These are phyloP conservation scores for Chamaecrista fasciculata DNA, from an alignment of 306 rosid species.

Conservation along the genomic window DNA sequence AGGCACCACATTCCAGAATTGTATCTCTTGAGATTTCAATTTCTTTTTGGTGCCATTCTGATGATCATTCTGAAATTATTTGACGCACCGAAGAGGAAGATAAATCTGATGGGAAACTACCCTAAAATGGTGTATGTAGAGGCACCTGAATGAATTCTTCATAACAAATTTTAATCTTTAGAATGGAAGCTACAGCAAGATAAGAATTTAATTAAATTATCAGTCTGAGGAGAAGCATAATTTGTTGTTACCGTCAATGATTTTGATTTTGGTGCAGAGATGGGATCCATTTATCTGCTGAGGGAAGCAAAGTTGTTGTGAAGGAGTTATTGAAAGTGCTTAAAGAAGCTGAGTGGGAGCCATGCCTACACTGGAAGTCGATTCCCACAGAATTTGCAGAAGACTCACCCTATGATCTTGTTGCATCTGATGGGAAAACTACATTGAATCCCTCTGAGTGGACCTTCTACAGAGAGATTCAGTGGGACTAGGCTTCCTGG, in stretches of 20 bases:
- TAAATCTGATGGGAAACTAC: not conserved
- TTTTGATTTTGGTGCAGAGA: conserved; percentile 69
- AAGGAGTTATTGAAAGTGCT: conserved; percentile 73
- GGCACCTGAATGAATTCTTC: not conserved
- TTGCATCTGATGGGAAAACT: conserved; percentile 72
- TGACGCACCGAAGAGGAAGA: not conserved
- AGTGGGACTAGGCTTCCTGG: conserved; percentile 58
- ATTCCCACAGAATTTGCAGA: conserved; percentile 76
- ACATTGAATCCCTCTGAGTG: conserved; percentile 84
- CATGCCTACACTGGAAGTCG: conserved; percentile 83
- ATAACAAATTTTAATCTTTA: not conserved
- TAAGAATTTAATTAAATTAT: not conserved
- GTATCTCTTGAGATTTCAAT: not conserved
- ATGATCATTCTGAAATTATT: not conserved
- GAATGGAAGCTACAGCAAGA: not conserved
- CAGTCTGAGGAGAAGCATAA: not conserved
- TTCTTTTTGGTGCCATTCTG: not conserved
- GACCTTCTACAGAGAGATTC: conserved; percentile 68
- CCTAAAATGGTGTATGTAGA: not conserved
- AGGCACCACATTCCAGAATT: not conserved
- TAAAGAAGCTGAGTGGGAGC: conserved; percentile 86
- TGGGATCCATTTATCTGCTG: conserved; percentile 86
- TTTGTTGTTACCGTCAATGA: not conserved
- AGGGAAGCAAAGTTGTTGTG: conserved; percentile 87
- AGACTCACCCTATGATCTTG: conserved; percentile 81